phyloP scores from a whole-genome alignment of 1,284 basidiomycete species.

The Cutaneotrichosporon sp. region DNA sequence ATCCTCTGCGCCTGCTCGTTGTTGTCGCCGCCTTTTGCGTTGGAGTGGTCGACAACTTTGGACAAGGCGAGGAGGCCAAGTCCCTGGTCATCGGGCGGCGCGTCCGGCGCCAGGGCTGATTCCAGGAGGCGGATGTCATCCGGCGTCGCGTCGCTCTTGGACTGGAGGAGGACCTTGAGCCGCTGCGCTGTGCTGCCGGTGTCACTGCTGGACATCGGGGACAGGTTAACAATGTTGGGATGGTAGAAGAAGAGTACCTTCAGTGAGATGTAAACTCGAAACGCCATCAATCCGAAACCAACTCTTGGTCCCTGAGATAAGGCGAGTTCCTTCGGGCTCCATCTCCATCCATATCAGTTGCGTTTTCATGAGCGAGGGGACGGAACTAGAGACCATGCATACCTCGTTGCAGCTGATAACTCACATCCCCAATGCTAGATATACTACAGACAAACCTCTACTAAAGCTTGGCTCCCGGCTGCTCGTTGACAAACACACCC shows the following conservation, averaged over 20 bases:
- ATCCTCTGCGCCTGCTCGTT: constrained; percentile 5
- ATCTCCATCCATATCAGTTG: background rate
- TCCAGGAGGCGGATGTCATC: constrained; percentile 2
- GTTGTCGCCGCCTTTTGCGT: background rate
- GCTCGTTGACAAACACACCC: constrained; percentile 16
- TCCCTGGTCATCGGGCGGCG: background rate
- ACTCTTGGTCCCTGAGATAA: too few species aligned
- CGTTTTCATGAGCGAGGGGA: too few species aligned
- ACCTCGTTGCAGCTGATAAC: too few species aligned
- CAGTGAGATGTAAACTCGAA: too few species aligned
- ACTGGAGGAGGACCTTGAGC: constrained; percentile 7
- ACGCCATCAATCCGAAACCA: too few species aligned
- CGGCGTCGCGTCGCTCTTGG: constrained; percentile 1
- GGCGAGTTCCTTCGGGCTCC: background rate
- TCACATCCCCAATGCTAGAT: background rate
- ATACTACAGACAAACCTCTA: background rate
- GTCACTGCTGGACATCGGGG: background rate
- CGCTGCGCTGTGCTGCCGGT: background rate
- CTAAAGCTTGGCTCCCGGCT: constrained; percentile 5
- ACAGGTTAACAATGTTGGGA: too few species aligned
- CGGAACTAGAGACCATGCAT: background rate
- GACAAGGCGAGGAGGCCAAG: constrained; percentile 12
- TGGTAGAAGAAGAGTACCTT: background rate
- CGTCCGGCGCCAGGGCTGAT: background rate
- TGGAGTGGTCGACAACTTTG: constrained; percentile 7